A percentile compares a stretch with the other conserved stretches of the same genome.
These are phyloP conservation scores for Immersiella caudata DNA, from an alignment of 495 filamentous ascomycete species.

Conservation along the genomic window DNA sequence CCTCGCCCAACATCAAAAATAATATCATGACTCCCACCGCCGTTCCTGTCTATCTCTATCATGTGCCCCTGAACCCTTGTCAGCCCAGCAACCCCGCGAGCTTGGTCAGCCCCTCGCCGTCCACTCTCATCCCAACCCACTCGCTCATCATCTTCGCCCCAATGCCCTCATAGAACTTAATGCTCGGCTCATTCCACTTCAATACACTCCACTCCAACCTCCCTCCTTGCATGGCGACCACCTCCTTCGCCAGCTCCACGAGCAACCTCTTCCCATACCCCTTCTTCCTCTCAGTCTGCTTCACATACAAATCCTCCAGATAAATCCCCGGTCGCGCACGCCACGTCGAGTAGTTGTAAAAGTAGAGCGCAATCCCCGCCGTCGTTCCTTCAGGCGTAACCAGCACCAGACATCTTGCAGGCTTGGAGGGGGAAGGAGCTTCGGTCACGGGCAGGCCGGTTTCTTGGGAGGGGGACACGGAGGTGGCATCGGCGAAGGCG, in stretches of 20 bases:
- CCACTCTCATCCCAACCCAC: slow-evolving; percentile 91
- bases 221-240: slow-evolving; percentile 68
- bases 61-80: slow-evolving; percentile 1
- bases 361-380: slow-evolving; percentile 63
- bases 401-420: slow-evolving; percentile 53
- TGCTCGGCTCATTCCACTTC: slow-evolving; percentile 86
- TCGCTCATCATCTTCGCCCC: slow-evolving; percentile 82
- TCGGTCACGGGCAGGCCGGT: slow-evolving; percentile 45
- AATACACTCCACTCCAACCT: slow-evolving; percentile 93
- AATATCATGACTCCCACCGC: not conserved
- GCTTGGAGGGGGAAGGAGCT: slow-evolving; percentile 42
- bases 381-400: slow-evolving; percentile 43
- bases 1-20: not conserved
- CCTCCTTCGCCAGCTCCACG: slow-evolving; percentile 73
- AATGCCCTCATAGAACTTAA: slow-evolving; percentile 82
- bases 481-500: slow-evolving; percentile 63
- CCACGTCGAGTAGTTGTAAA: slow-evolving; percentile 77
- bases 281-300: slow-evolving; percentile 65
- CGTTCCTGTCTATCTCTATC: not conserved
- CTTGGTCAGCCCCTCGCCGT: slow-evolving; percentile 67
- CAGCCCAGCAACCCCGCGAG: slow-evolving; percentile 55
- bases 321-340: slow-evolving; percentile 83
- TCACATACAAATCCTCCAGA: slow-evolving; percentile 90
- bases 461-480: slow-evolving; percentile 40
- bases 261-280: slow-evolving; percentile 82